Evolutionary conservation across 1,284 basidiomycete genomes (phyloP).

Genomic region (Sanghuangporus sanghuang): DNA sequence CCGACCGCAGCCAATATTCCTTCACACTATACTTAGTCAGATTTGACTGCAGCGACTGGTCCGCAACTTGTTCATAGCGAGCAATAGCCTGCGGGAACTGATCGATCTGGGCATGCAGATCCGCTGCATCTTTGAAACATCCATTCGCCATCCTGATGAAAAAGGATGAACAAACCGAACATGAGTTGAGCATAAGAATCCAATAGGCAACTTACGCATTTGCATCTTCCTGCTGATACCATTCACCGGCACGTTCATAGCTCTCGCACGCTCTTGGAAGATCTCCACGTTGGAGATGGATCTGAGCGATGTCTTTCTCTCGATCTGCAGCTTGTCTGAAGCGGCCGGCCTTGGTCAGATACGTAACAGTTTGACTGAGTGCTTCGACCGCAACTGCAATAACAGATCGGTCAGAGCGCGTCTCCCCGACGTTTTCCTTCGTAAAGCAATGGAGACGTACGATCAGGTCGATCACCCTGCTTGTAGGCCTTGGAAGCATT

Average conservation of each 20-base stretch:
- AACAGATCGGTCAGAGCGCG: slow-evolving; percentile 3
- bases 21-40: slow-evolving; percentile 99
- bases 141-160: slow-evolving; percentile 82
- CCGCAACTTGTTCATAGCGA: slow-evolving; percentile 88
- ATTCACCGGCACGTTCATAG: slow-evolving; percentile 91
- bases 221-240: slow-evolving; percentile 97
- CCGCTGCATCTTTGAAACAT: slow-evolving; percentile 95
- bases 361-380: slow-evolving; percentile 80
- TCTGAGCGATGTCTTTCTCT: slow-evolving; percentile 94
- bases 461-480: slow-evolving; percentile 68
- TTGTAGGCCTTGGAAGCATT: slow-evolving; percentile 95
- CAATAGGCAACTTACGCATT: slow-evolving; percentile 67
- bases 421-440: slow-evolving; percentile 14
- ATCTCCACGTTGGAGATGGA: slow-evolving; percentile 73
- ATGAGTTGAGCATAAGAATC: slow-evolving; percentile 3
- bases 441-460: slow-evolving; percentile 40
- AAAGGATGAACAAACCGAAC: not conserved
- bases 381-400: slow-evolving; percentile 83
- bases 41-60: slow-evolving; percentile 76
- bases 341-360: slow-evolving; percentile 80
- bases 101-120: slow-evolving; percentile 87
- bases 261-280: slow-evolving; percentile 83
- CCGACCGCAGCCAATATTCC: slow-evolving; percentile 91
- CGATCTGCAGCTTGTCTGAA: slow-evolving; percentile 98
- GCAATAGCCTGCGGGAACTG: slow-evolving; percentile 84